Evolutionary conservation across 768 basidiomycete genomes (phyloP), one percentile per base, ranked within the genome.

Genomic region (Hericium erinaceus): DNA sequence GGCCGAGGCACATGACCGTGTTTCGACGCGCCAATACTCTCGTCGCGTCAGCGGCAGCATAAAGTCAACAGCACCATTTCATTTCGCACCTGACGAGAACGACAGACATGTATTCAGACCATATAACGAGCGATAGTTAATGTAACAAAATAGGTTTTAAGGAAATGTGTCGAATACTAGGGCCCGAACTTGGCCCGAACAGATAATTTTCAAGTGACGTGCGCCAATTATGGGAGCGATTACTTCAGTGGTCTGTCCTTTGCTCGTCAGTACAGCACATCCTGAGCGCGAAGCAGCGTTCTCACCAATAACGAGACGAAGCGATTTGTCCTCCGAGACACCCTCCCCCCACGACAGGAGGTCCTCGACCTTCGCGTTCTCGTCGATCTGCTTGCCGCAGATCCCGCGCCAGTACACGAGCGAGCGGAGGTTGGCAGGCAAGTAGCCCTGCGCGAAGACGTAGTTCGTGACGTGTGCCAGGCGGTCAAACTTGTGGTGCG

Each of bases 381-480:
- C 72, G 18, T 64, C 69, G 7, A 72, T 39, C 20, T 46, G 64
- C 46, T 62, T 68, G 46, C 77, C 76, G 52, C 76, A 75, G 2
- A 58, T 20, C 4, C 68, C 68, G 57, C 74, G 64, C 78, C 77
- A 78, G 64, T 72, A 70, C 37, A 78, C 77, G 20, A 70, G 60
- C 38, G 71, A 62, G 54, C 76, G 68, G 41, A 69, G 55, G 52
- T 72, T 66, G n/a, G 67, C 60, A 7, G 70, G 64, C 24, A 72
- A 64, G 54, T 71, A 80, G 1, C 73, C 73, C 39, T 69, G 68
- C 22, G 51, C 59, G 66, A 80, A 80, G 61, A 79, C 68, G 57
- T 78, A 58, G 69, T 79, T 80, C 53, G 76, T 78, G 56, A 79
- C 61, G 56, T 79, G 73, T n/a, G 76, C 75, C 20, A 79, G 58